Evolutionary conservation across 352 stramenopile species (phyloP), one percentile per base, ranked within the genome.

Genomic region (Phytophthora cactorum): DNA sequence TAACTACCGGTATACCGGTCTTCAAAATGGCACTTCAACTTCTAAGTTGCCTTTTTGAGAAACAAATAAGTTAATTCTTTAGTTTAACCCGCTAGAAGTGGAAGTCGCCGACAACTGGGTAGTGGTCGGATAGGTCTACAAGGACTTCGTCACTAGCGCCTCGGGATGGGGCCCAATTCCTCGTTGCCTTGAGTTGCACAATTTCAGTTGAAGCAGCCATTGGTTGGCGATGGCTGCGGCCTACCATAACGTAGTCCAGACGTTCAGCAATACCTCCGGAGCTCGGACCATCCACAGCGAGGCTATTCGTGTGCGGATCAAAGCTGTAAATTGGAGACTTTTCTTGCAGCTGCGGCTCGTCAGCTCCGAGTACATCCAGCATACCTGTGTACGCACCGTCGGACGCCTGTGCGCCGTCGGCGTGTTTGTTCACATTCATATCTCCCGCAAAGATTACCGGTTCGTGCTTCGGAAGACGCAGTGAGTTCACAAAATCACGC

Each of bases 71-170:
- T 47, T 47, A 22, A 17, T 39, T 52, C 7, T 52, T 34, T 31
- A 49, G 27, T 44, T 52, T 43, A n/a, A n/a, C 3, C 36, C 36
- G 36, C 36, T 67, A 86, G 73, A 86, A 90, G 49, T 77, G 59
- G 10, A 92, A 75, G 50, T 92, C 76, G 12, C 57, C 74, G 2
- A 90, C 22, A 32, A 92, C 80, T 5, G 84, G 84, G 55, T 89
- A 92, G 47, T 92, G 84, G 44, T 92, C 84, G 17, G 84, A 92
- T 14, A 92, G 61, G 31, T 92, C 83, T 15, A 84, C 56, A 11
- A 88, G 72, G 27, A 77, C 58, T 58, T 82, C 69, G 6, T 75
- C 68, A 5, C 56, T 32, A 8, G 29, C 29, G 4, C 66, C 52
- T 22, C 50, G 47, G 5, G 72, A 32, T 25, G 71, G 54, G 4